phyloP scores from a whole-genome alignment of 768 basidiomycete species.

The Erythrobasidium yunnanense region DNA sequence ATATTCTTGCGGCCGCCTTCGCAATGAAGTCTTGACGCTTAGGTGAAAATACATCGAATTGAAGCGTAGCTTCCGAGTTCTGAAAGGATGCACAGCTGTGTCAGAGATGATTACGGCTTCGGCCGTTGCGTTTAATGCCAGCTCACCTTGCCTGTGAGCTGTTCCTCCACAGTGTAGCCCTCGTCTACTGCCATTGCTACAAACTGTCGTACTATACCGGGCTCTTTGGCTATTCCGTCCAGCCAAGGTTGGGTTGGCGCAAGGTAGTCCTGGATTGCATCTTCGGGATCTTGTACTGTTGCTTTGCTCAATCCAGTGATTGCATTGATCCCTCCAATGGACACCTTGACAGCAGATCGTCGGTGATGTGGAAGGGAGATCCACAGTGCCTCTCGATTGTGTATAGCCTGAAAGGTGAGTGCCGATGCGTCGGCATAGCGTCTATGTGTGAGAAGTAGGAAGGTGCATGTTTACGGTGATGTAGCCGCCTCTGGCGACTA shows the following conservation, averaged over 20 bases:
- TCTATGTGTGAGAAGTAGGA: neutral
- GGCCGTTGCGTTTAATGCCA: neutral
- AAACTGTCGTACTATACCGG: neutral
- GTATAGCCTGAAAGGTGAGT: neutral
- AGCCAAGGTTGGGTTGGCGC: neutral
- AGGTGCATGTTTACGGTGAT: neutral
- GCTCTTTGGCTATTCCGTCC: constrained; percentile 1
- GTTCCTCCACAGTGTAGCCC: constrained; percentile 10
- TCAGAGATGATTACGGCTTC: neutral
- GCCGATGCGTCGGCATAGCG: neutral
- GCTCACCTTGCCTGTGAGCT: constrained; percentile 13
- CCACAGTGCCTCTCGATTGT: constrained; percentile 4
- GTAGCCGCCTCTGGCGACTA: neutral
- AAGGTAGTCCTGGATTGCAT: constrained; percentile 4
- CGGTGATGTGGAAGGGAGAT: neutral
- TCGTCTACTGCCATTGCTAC: neutral
- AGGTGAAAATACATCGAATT: neutral
- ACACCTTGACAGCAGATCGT: neutral
- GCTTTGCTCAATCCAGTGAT: neutral
- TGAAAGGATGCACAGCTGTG: neutral
- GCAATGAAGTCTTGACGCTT: neutral
- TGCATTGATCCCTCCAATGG: constrained; percentile 10
- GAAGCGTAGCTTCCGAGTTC: constrained; percentile 3
- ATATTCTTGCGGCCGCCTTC: neutral
- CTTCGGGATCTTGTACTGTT: neutral